Conservation (phyloP, 768 basidiomycete genomes). For the Lentinus tigrinus region DNA sequence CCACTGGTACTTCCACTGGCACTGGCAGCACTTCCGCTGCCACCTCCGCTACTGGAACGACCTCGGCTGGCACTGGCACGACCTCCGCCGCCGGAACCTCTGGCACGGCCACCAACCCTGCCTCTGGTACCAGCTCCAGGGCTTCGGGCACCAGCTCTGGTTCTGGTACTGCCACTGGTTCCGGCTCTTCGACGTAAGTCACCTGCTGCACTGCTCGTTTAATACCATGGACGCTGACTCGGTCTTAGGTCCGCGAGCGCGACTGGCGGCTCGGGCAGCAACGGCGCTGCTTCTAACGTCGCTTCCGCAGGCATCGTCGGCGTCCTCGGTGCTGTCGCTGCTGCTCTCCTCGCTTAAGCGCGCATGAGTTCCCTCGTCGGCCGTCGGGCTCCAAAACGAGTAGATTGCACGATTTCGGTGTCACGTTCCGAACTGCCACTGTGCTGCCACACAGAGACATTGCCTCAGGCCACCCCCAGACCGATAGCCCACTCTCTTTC, state of each 20-base stretch:
- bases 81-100: not conserved
- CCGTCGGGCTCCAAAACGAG: conserved; percentile 5
- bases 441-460: conserved; percentile 7
- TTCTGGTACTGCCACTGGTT: not conserved
- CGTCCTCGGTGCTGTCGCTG: conserved; percentile 34
- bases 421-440: conserved; percentile 11
- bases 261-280: conserved; percentile 14
- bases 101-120: not conserved
- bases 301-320: conserved; percentile 39
- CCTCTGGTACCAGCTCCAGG: not conserved
- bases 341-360: conserved; percentile 38
- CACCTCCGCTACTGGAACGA: conserved; percentile 2
- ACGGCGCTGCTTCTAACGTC: conserved; percentile 31
- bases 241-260: conserved; percentile 21
- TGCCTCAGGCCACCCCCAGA: conserved; percentile 9
- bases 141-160: not conserved
- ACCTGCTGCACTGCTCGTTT: not conserved
- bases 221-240: conserved; percentile 12
- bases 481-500: conserved; percentile 16
- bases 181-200: not conserved
- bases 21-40: conserved; percentile 6
- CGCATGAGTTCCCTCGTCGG: not conserved
- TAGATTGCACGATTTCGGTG: not conserved
- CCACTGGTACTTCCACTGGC: conserved; percentile 11
- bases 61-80: not conserved